Evolutionary conservation across 371 early-diverging fungal genomes (phyloP), one percentile per base, ranked within the genome.

Genomic region (Syncephalastrum monosporum): DNA sequence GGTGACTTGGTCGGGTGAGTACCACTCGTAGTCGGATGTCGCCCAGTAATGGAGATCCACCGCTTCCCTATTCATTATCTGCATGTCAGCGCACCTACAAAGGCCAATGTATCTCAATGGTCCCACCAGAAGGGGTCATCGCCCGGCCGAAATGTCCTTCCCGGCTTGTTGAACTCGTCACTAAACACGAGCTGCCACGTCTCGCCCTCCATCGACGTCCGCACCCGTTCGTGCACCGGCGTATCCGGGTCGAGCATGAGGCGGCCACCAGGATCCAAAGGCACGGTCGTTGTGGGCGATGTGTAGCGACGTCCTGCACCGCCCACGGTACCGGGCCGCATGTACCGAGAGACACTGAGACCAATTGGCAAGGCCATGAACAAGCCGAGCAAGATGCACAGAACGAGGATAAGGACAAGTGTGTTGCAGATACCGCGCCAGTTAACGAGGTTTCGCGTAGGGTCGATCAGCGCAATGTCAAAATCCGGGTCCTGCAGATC

Each of bases 111-210:
- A 3, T 23, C 15, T 14, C 7, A 7, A 5, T 46, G 46, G 8
- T 8, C 5, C 5, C 23, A 48, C 81, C 82, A 81, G 21, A 57
- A 60, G 14, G 65, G 61, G 56, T 83, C 84, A 38, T 79, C 72
- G 17, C 83, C 82, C 3, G 76, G 74, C 7, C 57, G 56, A 55
- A 83, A 83, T 1, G 67, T 64, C 42, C 84, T 79, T 3, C 79
- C 79, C 5, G 77, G 74, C 49, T 67, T 58, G 21, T 81, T 68
- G 47, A 83, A 83, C 59, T 83, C 84, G 57, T 83, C 84, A 42
- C 75, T 74, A 47, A 82, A 83, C 23, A 76, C 82, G 16, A 83
- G 41, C 4, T 54, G 25, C 59, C 65, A 74, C 17, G 46, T 29
- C 41, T 56, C 56, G 10, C 56, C 56, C n/a, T 56, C 46, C 38